Base-by-base conservation (phyloP, 164 flowering plant species). In the Piper longum region DNA sequence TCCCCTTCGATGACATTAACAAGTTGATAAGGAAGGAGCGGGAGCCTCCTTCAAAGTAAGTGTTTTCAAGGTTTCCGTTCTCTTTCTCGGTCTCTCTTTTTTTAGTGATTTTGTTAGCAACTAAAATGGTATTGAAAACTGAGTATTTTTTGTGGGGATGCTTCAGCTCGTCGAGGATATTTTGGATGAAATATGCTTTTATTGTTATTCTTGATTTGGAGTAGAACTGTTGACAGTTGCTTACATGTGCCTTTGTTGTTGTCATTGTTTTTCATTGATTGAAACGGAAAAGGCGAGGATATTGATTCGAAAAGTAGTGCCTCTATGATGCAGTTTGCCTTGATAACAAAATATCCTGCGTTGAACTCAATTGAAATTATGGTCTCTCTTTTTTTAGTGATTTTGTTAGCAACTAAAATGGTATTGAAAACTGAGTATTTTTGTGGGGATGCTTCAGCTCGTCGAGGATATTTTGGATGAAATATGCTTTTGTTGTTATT, bases 21-120 rank as follows among this genome's bases (percentile, higher is more conserved):
- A 90, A 66, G 83, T n/a, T 95, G 70, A 18, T 71, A 16, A 69
- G 97, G 66, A 86, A 78, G 70, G 93, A 87, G 19, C 74, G 89
- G 0, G 99, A 95, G 66, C 87, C 96, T 0, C 91, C 95, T 2
- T 86, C 83, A 16, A 95, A 95, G 99, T 95, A 79, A 85, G 95
- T 74, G 44, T 44, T 48, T 36, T 44, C 4, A 16, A 19, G 12
- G 16, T 14, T 41, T 57, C 7, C 5, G 8, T 11, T 14, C 26
- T 16, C 40, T 8, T 36, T 51, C 40, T 48, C 48, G 8, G 45
- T 4, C 48, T 5, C 11, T 44, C 8, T 44, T 6, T 5, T 44
- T 44, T 44, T 44, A 26, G 36, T 26, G 36, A 2, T 26, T 26
- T 26, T 26, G 36, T 26, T 26, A 26, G 48, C 48, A 44, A 44